Base-by-base conservation (phyloP, 1,139 yeast species). In the Kurtzmaniella quercitrusa region DNA sequence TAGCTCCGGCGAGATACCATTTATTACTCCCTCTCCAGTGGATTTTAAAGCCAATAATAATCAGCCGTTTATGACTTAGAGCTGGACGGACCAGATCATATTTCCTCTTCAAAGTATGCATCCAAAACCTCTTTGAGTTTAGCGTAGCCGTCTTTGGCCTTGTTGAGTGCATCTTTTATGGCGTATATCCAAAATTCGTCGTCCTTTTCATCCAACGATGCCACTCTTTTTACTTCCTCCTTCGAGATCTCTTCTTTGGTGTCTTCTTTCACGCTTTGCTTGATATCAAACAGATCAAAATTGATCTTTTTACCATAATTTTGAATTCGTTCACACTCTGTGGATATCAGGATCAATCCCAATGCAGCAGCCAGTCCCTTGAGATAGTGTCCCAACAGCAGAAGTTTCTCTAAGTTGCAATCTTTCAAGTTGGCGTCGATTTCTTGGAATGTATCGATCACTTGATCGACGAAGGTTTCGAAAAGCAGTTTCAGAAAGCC, bases 321-420 rank as follows among this genome's bases (percentile, higher is more conserved):
- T 63, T 93, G 98, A 51, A 93, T 90, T 55, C 93, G 74, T 63
- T 91, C 98, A 65, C 98, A 93, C 54, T 89, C 86, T 57, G 81
- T 77, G 49, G 93, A 88, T 44, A 93, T 86, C 51, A 82, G 80
- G 38, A 79, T 79, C 46, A 93, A 73, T 1, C 98, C 98, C 48
- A 94, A 70, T 1, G 97, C 94, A 2, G 98, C 96, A 1, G 98
- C 95, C 10, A 95, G 85, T 39, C 98, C 98, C 62, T 94, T 94
- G 49, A 93, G 72, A 61, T 88, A 93, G 62, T 93, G 98, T 21
- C 98, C 98, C 51, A 87, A 69, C 16, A 81, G 73, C 19, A 93
- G 85, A 48, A 93, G 69, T 48, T 79, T 73, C 34, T 69, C 75
- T 48, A 91, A 73, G 56, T 85, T 75, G 41, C 63, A 62, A 9